Percentiles rank a stretch among this genome's conserved stretches.
These are phyloP conservation scores for Ophiorrhiza pumila DNA, from an alignment of 257 asterid species.

Conservation along the genomic window DNA sequence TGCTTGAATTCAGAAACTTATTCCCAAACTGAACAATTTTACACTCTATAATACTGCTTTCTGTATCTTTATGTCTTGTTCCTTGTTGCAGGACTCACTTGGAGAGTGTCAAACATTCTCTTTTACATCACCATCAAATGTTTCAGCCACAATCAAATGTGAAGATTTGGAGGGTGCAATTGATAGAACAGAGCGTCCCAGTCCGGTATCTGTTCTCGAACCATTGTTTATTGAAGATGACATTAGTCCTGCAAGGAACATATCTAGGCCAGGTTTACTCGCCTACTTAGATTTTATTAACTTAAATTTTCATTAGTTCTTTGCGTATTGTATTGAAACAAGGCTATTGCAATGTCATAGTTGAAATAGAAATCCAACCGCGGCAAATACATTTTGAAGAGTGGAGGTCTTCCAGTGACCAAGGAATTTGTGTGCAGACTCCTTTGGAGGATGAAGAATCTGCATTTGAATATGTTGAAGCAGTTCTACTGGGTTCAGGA, in stretches of 20 bases:
- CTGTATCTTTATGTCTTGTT: neutral
- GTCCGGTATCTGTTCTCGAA: conserved; percentile 93
- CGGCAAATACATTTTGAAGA: conserved; percentile 70
- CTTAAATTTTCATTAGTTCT: conserved; percentile 9
- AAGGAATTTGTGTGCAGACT: conserved; percentile 47
- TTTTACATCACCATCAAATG: conserved; percentile 39
- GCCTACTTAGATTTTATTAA: conserved; percentile 6
- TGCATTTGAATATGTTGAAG: conserved; percentile 98
- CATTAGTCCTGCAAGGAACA: conserved; percentile 72
- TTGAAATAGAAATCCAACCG: conserved; percentile 60
- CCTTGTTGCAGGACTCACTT: conserved; percentile 23
- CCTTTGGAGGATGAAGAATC: conserved; percentile 82
- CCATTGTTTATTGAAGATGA: conserved; percentile 72
- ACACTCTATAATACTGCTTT: neutral
- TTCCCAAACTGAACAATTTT: neutral
- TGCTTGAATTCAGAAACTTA: conserved; percentile 5
- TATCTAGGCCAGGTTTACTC: conserved; percentile 55
- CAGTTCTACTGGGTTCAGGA: conserved; percentile 92
- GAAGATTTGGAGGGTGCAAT: conserved; percentile 39
- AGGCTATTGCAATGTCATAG: conserved; percentile 35
- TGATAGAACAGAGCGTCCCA: conserved; percentile 65
- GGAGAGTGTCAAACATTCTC: conserved; percentile 38
- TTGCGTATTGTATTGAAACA: conserved; percentile 20
- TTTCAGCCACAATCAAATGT: conserved; percentile 34
- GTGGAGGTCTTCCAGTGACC: conserved; percentile 40